Base-by-base conservation (phyloP, 768 basidiomycete species). In the Pisolithus microcarpus region DNA sequence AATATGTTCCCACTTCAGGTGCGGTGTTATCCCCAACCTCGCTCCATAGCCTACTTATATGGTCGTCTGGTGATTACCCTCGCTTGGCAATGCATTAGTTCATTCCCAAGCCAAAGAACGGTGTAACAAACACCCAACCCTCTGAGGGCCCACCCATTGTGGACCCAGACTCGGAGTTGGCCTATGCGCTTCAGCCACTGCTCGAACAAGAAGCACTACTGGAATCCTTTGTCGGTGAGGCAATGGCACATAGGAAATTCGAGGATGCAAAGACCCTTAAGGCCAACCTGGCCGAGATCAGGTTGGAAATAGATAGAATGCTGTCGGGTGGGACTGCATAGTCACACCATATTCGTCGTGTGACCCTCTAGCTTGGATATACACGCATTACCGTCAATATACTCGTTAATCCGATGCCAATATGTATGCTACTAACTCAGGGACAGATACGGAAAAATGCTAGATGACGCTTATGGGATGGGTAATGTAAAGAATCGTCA, bases 151-250 rank as follows among this genome's bases (percentile, higher is more conserved):
- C 52, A 24, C 59, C 62, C 2, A 60, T 68, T n/a, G 70, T 81
- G 54, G 84, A 85, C 58, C 76, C 78, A 1, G 84, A 87, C 55
- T 83, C 88, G 2, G 74, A 80, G 30, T 68, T 90, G 19, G 91
- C 91, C 3, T 73, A 79, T 39, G 70, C 75, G 7, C 70, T 97
- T 15, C 93, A 97, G 58, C 93, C 93, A 2, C 71, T 97, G 11
- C 77, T 97, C 15, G 93, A 97, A 68, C 95, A 98, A 66, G 95
- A 99, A 67, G 85, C 87, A 2, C 75, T 97, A 43, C 76, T 99
- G 18, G 89, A 94, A 67, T 77, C 82, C 2, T 97, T 93, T 61
- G 81, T 98, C 7, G 84, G 87, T 57, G 92, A 97, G 65, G 95
- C 95, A 6, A 86, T 84, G 66, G 78, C 82, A 2, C 85, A 86